Conservation (phyloP, 176 grass and related monocot genomes). For the Lolium rigidum region DNA sequence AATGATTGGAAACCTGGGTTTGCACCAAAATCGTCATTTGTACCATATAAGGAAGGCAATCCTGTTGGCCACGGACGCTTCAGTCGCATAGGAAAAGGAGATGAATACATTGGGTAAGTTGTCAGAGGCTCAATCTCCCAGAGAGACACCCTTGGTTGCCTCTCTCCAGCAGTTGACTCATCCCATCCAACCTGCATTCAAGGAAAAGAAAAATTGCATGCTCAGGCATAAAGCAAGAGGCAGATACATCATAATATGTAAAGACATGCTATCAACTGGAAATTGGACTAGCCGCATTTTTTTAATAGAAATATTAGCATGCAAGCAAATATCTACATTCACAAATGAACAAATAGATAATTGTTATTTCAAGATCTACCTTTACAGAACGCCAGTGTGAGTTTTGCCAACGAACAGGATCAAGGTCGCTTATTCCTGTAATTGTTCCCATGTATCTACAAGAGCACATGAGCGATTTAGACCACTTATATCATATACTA, state of each 20-base stretch:
- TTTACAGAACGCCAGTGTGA: constrained; percentile 98
- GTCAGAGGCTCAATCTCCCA: constrained; percentile 98
- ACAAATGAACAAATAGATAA: neutral
- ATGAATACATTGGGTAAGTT: constrained; percentile 95
- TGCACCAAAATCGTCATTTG: constrained; percentile 43
- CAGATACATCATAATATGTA: constrained; percentile 1
- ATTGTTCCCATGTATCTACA: constrained; percentile 98
- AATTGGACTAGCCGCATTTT: neutral
- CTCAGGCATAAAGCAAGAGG: constrained; percentile 29
- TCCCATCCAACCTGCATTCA: constrained; percentile 95
- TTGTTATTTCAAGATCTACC: constrained; percentile 52
- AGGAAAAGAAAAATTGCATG: constrained; percentile 6
- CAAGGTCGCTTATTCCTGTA: constrained; percentile 94
- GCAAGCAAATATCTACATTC: neutral
- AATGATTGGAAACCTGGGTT: constrained; percentile 72
- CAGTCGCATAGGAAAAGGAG: constrained; percentile 87
- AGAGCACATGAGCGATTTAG: constrained; percentile 35
- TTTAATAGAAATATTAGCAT: neutral
- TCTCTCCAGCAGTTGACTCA: constrained; percentile 92
- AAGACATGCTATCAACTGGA: constrained; percentile 1
- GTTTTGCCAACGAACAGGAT: constrained; percentile 88
- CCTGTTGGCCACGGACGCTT: constrained; percentile 94
- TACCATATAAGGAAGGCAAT: constrained; percentile 88
- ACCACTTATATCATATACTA: neutral
- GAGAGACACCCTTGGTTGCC: constrained; percentile 94